Evolutionary conservation across 176 grass and related monocot species (phyloP).

Genomic region (Cenchrus fungigraminus): DNA sequence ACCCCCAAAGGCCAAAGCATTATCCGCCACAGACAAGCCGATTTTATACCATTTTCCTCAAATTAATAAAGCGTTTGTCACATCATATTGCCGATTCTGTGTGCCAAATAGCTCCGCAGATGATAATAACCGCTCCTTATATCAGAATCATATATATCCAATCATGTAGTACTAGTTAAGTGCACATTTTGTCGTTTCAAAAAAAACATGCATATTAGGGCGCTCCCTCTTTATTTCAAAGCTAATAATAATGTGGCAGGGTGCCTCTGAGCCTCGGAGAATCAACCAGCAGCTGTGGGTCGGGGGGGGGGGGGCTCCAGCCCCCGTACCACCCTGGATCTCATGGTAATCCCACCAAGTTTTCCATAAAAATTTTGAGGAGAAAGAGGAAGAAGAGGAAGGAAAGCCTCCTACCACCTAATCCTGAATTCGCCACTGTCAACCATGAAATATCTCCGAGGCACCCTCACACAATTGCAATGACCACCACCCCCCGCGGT

Average conservation of each 20-base stretch:
- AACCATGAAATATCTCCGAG: neutral
- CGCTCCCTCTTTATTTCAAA: neutral
- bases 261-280: slow-evolving; percentile 10
- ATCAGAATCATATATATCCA: slow-evolving; percentile 5
- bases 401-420: too few species aligned
- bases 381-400: too few species aligned
- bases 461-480: neutral
- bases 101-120: neutral
- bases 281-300: neutral
- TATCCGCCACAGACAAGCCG: slow-evolving; percentile 10
- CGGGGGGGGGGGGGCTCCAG: too few species aligned
- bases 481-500: neutral
- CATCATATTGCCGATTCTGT: slow-evolving; percentile 15
- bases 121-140: slow-evolving; percentile 20
- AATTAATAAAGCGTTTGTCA: slow-evolving; percentile 24
- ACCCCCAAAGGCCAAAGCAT: neutral
- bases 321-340: too few species aligned
- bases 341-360: too few species aligned
- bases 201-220: neutral
- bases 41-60: slow-evolving; percentile 22
- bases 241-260: neutral
- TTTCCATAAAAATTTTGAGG: too few species aligned
- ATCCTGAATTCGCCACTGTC: too few species aligned
- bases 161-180: neutral
- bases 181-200: neutral